A percentile compares a stretch with the other conserved stretches of the same genome.
These are phyloP conservation scores for Marasmius fiardii DNA, from an alignment of 1,284 basidiomycete species.

Conservation along the genomic window DNA sequence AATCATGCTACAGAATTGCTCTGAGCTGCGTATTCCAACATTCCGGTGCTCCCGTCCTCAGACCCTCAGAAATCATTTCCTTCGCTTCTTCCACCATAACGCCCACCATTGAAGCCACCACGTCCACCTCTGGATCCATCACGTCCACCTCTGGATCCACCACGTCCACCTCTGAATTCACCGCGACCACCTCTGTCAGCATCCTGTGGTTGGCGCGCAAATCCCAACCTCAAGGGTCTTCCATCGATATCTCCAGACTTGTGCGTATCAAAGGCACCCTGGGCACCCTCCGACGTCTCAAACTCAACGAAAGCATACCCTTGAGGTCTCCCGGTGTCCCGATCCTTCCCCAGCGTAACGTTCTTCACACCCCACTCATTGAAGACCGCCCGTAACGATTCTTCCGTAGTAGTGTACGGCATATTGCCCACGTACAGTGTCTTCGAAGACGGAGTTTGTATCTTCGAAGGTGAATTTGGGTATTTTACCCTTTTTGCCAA, in stretches of 20 bases:
- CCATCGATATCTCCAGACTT: conserved; percentile 83
- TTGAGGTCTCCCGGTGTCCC: conserved; percentile 88
- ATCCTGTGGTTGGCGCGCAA: conserved; percentile 74
- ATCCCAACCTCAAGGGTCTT: conserved; percentile 83
- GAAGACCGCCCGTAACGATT: conserved; percentile 90
- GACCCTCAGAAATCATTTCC: too few species aligned
- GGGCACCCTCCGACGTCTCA: conserved; percentile 75
- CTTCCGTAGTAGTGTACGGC: conserved; percentile 80
- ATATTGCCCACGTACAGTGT: conserved; percentile 93
- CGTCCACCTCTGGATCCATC: conserved; percentile 34
- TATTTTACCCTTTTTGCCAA: too few species aligned
- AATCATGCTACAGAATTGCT: too few species aligned
- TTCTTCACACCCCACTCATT: conserved; percentile 87
- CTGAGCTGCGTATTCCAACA: too few species aligned
- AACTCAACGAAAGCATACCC: conserved; percentile 99
- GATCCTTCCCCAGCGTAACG: conserved; percentile 91
- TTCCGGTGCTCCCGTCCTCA: too few species aligned
- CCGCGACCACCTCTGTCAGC: conserved; percentile 49
- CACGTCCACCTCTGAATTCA: conserved; percentile 46
- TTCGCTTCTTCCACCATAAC: too few species aligned
- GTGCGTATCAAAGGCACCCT: conserved; percentile 74
- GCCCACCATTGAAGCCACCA: too few species aligned
- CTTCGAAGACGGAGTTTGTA: conserved; percentile 62
- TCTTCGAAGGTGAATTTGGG: conserved; percentile 84
- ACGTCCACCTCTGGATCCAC: conserved; percentile 43